Evolutionary conservation across 2,329 filamentous ascomycete species (phyloP), one percentile per base, ranked within the genome.

Genomic region (Ophiocordyceps camponoti-rufipedis): DNA sequence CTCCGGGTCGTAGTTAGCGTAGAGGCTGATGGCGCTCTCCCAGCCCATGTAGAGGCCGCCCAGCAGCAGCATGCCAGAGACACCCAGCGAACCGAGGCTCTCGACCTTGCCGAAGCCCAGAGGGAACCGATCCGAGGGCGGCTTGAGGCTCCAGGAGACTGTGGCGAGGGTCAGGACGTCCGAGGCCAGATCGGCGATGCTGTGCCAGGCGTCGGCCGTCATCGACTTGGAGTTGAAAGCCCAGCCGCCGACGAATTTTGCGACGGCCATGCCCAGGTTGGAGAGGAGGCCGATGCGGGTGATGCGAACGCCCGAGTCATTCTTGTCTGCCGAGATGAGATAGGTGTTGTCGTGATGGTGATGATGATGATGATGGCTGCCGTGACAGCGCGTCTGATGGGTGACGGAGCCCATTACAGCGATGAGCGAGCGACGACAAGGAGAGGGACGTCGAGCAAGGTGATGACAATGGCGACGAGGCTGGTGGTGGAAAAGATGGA

Each of bases 41-140:
- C 82, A 77, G 50, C 87, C 87, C 82, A 98, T 96, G 61, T 93
- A 87, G 50, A 94, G 66, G 44, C 91, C 91, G 50, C 91, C 91
- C 43, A 81, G 78, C 2, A 98, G 74, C 54, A 98, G 70, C 65
- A 98, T 83, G 50, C 87, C 80, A 53, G 88, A 95, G 32, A 98
- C 91, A 14, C 89, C 91, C 48, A 98, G 67, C 19, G 87, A 91
- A 18, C 91, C 91, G 58, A 98, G 66, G 56, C 87, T 94, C 69
- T 98, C 91, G n/a, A 98, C 76, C 68, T 98, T 98, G 58, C 91
- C 91, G 59, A 94, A 98, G 2, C 91, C 91, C 55, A 80, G 78
- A 2, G 91, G 91, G 58, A 94, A 98, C 39, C 75, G 75, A 46
- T 82, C 74, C 11, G 84, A 85, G 0, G 91, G 87, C 6, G 85